phyloP scores from a whole-genome alignment of 352 stramenopile species.

The Thalassiosira ordinaria region DNA sequence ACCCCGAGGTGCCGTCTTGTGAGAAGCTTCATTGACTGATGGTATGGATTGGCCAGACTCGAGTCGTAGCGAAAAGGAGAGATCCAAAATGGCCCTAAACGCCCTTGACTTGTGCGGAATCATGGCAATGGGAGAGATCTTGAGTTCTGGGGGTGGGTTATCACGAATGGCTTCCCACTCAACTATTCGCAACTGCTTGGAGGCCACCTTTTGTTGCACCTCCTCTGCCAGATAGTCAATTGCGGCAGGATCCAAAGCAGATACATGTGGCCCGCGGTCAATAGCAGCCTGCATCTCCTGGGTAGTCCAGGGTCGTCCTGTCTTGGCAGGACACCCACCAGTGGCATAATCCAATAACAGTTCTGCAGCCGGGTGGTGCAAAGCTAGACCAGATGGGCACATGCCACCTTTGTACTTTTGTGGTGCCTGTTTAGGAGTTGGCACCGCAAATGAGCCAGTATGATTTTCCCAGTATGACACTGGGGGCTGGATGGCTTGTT shows the following conservation, averaged over 20 bases:
- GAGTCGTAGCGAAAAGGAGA: not conserved
- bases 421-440: not conserved
- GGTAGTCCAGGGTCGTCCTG: not conserved
- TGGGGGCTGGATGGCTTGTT: not conserved
- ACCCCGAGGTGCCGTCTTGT: conserved; percentile 4
- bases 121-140: conserved; percentile 10
- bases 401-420: not conserved
- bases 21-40: conserved; percentile 15
- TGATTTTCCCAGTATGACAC: not conserved
- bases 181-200: not conserved
- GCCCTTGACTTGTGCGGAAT: conserved; percentile 5
- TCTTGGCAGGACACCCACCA: conserved; percentile 12
- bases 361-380: conserved; percentile 3
- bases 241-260: not conserved
- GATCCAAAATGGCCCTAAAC: not conserved
- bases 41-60: not conserved
- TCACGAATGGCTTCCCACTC: not conserved
- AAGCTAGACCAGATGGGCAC: conserved; percentile 3
- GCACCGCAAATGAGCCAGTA: not conserved
- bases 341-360: conserved; percentile 9
- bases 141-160: not conserved
- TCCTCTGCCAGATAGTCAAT: not conserved
- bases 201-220: not conserved
- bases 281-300: conserved; percentile 9
- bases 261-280: not conserved